Evolutionary conservation across 768 basidiomycete genomes (phyloP).

Genomic region (Lactarius pseudohatsudake): DNA sequence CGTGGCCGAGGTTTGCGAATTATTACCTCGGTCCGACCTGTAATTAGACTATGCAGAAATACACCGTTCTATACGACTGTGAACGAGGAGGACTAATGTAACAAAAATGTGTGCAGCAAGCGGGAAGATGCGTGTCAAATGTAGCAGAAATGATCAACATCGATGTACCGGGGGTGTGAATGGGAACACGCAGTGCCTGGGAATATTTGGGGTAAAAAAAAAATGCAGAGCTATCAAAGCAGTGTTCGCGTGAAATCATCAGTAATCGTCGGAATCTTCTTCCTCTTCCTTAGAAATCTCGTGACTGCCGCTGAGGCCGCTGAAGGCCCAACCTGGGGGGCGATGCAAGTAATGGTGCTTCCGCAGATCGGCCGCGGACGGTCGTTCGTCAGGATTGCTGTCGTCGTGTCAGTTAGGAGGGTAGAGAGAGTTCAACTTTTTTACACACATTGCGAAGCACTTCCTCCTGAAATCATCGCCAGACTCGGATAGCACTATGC

Average conservation of each 20-base stretch:
- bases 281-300: slow-evolving; percentile 16
- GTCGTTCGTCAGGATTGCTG: slow-evolving; percentile 83
- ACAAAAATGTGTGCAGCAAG: slow-evolving; percentile 27
- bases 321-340: slow-evolving; percentile 74
- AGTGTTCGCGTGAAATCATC: slow-evolving; percentile 26
- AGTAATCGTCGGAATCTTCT: slow-evolving; percentile 23
- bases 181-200: slow-evolving; percentile 17
- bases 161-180: slow-evolving; percentile 14
- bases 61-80: slow-evolving; percentile 26
- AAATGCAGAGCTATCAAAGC: slow-evolving; percentile 21
- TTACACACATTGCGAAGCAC: slow-evolving; percentile 86
- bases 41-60: slow-evolving; percentile 25
- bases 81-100: slow-evolving; percentile 27
- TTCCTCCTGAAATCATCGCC: slow-evolving; percentile 84
- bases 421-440: not conserved
- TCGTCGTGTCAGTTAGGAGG: not conserved
- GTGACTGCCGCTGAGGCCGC: slow-evolving; percentile 47
- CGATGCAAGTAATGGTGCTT: slow-evolving; percentile 76
- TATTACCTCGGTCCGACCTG: slow-evolving; percentile 9
- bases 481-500: slow-evolving; percentile 68
- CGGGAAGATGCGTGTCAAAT: slow-evolving; percentile 29
- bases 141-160: slow-evolving; percentile 28
- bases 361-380: slow-evolving; percentile 74
- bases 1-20: not conserved
- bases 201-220: slow-evolving; percentile 2